Base-by-base conservation (phyloP, 805 yeast species). In the Kodamaea neixiangensis region DNA sequence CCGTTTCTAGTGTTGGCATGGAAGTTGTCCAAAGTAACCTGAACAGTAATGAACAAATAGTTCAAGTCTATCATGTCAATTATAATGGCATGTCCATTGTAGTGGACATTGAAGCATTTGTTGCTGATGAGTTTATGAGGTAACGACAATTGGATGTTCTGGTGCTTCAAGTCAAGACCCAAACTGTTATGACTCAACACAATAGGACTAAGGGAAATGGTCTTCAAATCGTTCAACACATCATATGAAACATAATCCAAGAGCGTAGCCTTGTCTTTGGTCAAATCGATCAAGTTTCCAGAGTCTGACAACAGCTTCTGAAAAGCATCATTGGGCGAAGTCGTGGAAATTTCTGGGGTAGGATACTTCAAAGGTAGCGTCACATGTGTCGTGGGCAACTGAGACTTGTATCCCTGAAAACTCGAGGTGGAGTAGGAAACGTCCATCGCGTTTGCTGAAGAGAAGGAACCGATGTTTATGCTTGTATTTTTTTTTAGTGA, bases 1-100 rank as follows among this genome's bases (percentile, higher is more conserved):
- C 14, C 18, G 10, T 43, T 49, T n/a, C 57, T 42, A 5, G 44
- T 34, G 20, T 31, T 25, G 18, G 55, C 48, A n/a, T 57, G 40
- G 54, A 86, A 85, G 49, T 78, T 75, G 2, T 68, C 58, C 7
- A 77, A 54, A 14, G 70, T 65, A 22, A 87, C 54, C 2, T 65
- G 60, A 29, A 84, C 54, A 0, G 89, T 80, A 38, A 83, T 72
- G 19, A 86, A 63, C 14, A 80, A 65, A 49, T 80, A 85, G 17
- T 71, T 66, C 18, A 70, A 73, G 22, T 84, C 81, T 13, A 87
- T 67, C 7, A 81, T 57, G 62, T 86, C 89, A 15, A 83, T 53
- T n/a, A 81, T 58, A 0, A 84, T 54, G 35, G 63, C 68, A 2
- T 57, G 57, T 2, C 46, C 39, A 5, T 49, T 47, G 52, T 52